Evolutionary conservation across 208 protist species (phyloP), one percentile per base, ranked within the genome.

Genomic region (Herpetomonas muscarum): DNA sequence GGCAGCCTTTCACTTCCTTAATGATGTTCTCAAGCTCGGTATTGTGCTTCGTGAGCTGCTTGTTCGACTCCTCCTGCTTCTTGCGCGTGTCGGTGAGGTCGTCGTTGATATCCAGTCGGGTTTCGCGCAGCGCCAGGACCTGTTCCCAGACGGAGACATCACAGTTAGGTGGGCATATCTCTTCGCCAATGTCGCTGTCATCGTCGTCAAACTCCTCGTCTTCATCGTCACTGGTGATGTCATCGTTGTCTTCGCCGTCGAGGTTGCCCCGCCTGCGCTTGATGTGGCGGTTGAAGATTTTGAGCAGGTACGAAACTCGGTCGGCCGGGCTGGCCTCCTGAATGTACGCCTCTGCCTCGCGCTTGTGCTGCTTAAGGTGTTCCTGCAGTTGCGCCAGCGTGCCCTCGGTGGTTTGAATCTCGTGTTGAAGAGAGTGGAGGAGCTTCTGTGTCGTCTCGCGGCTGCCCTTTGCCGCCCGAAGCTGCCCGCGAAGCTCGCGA

Each of bases 251-350:
- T 13, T 88, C 86, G 57, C 79, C 81, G 44, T 81, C 74, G 24
- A 73, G 80, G 39, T 63, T 60, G 21, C 76, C 37, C 44, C 75
- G 79, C 3, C 76, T 73, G 10, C 92, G 88, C 76, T 98, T 98
- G 66, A 98, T 83, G 55, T 94, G 93, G 39, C 93, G 93, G 34
- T 93, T 78, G 80, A 93, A 98, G 2, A 98, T 82, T 41, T 88
- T 85, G 37, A 87, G 80, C 10, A 98, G 65, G 59, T 90, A 92
- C 25, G 80, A 34, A 3, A 81, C 67, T 46, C 80, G 79, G 36
- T 95, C 85, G 4, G 73, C 30, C 0, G 88, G 80, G 56, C 81
- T 84, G 52, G 84, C 64, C 21, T 87, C 82, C 6, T 85, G 72
- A 19, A 97, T 82, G 57, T 95, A 97, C 17, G 79, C 75, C 34